These are phyloP conservation scores for Pisolithus tinctorius DNA, from an alignment of 768 basidiomycete genomes.

Conservation along the genomic window DNA sequence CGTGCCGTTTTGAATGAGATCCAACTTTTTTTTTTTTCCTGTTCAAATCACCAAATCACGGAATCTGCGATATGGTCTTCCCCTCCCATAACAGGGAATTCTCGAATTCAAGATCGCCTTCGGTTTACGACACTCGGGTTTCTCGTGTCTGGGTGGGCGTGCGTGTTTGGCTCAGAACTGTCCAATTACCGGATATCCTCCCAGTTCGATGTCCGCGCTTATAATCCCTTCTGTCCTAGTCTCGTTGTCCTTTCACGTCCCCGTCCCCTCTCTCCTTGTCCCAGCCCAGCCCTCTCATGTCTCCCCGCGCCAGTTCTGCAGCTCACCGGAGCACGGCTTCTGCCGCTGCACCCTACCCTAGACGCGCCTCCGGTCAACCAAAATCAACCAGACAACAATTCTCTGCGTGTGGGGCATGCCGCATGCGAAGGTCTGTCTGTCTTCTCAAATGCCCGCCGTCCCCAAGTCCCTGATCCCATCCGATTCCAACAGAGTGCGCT, in stretches of 20 bases:
- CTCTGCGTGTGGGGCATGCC: constrained; percentile 91
- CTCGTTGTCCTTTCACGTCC: constrained; percentile 13
- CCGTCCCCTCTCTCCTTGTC: constrained; percentile 26
- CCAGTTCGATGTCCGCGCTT: constrained; percentile 15
- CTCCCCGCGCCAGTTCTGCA: constrained; percentile 44
- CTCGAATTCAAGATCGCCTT: constrained; percentile 16
- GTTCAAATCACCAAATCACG: neutral
- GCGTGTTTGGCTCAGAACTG: constrained; percentile 11
- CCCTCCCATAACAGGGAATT: constrained; percentile 18
- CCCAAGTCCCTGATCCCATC: neutral
- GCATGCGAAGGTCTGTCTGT: constrained; percentile 65
- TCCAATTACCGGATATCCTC: constrained; percentile 26
- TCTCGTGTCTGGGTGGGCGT: constrained; percentile 27
- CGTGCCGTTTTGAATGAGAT: too few relatives aligned
- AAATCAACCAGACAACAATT: constrained; percentile 81
- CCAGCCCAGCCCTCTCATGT: constrained; percentile 37
- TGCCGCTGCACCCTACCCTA: constrained; percentile 30
- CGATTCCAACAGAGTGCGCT: constrained; percentile 61
- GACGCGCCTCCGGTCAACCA: constrained; percentile 52
- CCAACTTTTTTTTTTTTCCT: neutral
- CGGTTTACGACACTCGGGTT: constrained; percentile 31
- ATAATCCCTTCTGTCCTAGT: constrained; percentile 14
- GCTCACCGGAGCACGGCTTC: constrained; percentile 19
- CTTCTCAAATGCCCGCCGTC: constrained; percentile 3
- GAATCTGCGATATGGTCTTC: neutral